A percentile compares a stretch with the other conserved stretches of the same genome.
Evolutionary conservation across 2,329 filamentous ascomycete species (phyloP).

Genomic region (Immersiporthe knoxdaviesiana): DNA sequence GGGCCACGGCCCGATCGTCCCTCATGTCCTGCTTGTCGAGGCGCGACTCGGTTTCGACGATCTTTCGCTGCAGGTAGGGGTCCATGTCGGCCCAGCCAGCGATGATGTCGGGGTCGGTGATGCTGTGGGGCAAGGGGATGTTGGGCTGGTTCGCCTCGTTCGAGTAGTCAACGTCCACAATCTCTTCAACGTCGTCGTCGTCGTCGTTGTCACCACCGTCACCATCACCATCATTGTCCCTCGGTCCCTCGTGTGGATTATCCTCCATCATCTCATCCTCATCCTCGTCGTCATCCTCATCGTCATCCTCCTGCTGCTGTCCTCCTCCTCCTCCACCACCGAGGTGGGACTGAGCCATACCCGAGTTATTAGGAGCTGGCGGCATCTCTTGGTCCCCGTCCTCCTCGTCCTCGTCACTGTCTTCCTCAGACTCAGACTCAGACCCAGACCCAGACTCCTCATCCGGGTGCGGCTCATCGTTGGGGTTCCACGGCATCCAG

Average conservation of each 20-base stretch:
- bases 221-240: not conserved
- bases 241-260: not conserved
- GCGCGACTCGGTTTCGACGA: slow-evolving; percentile 1
- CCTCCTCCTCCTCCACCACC: not conserved
- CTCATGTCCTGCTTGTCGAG: not conserved
- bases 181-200: not conserved
- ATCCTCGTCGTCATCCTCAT: too few species aligned
- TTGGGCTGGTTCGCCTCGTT: not conserved
- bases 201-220: not conserved
- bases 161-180: not conserved
- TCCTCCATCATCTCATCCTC: slow-evolving; percentile 3
- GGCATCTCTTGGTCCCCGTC: not conserved
- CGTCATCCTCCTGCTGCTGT: not conserved
- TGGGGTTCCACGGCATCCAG: slow-evolving; percentile 18
- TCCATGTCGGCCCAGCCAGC: slow-evolving; percentile 17
- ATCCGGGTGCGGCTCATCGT: not conserved
- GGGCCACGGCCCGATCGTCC: slow-evolving; percentile 6
- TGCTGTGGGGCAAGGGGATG: slow-evolving; percentile 15
- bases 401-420: too few species aligned
- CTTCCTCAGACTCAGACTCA: too few species aligned
- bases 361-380: not conserved
- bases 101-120: slow-evolving; percentile 11
- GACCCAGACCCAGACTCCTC: too few species aligned
- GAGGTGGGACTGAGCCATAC: not conserved
- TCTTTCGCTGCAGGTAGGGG: slow-evolving; percentile 4